Evolutionary conservation across 2,329 filamentous ascomycete genomes (phyloP), one percentile per base, ranked within the genome.

Genomic region (Pleomassaria siparia): DNA sequence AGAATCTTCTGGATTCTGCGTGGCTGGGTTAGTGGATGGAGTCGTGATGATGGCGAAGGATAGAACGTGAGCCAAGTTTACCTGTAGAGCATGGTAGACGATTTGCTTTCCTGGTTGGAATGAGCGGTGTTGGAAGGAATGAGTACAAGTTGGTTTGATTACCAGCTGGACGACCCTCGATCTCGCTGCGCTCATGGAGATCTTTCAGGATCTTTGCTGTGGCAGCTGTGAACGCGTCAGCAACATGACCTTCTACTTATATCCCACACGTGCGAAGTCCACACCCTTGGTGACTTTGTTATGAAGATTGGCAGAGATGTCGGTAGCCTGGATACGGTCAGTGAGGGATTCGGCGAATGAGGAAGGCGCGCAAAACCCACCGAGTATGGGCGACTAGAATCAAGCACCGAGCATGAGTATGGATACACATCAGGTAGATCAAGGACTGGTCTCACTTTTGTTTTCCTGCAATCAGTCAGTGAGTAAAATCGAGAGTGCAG

Each of bases 151-250:
- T 2, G 10, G 15, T 16, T 43, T 16, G 45, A 65, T 53, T 58
- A 80, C 79, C 80, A 30, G 81, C 75, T 30, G 74, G 69, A 41
- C 79, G 79, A 41, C 79, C 81, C 58, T 81, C 80, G 33, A 87
- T 80, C 55, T 81, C 69, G 10, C 79, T 79, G 33, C 74, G 76
- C 55, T 85, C 81, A 50, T 83, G 78, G 63, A 87, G 71, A 49
- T 86, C 83, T 57, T 83, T 84, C 26, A 87, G 70, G 25, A 81
- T 62, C 66, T 86, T 87, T 22, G 77, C 76, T 20, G 83, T 77
- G 35, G 80, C 74, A 11, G 81, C 80, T 78, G 61, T 52, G 7
- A 51, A 7, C 12, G 15, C n/a, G 32, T 64, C 41, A 66, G 18
- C 22, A 7, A 21, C 11, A 2, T 13, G 10, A 12, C 7, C 9